A percentile compares a stretch with the other conserved stretches of the same genome.
Evolutionary conservation across 768 basidiomycete species (phyloP).

Genomic region (Sistotremastrum niveocremeum): DNA sequence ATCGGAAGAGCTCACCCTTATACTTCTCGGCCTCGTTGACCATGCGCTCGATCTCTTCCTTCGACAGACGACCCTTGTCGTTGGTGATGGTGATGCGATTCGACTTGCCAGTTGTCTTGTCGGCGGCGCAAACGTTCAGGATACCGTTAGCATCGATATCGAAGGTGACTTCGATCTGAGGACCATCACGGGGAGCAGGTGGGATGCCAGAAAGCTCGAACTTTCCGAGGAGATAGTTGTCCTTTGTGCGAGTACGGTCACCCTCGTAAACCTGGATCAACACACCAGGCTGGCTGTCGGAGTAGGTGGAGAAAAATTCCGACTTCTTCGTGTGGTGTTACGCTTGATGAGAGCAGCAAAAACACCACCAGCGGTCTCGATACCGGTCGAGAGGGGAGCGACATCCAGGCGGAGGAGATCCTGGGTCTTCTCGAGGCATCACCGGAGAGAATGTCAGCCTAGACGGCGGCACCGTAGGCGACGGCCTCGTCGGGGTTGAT

Average conservation of each 20-base stretch:
- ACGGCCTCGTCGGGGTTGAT: conserved; percentile 69
- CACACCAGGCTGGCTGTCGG: conserved; percentile 37
- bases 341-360: conserved; percentile 42
- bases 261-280: conserved; percentile 22
- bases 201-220: conserved; percentile 34
- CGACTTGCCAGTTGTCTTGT: conserved; percentile 29
- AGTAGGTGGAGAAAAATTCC: conserved; percentile 41
- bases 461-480: conserved; percentile 60
- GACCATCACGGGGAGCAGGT: conserved; percentile 30
- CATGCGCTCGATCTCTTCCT: conserved; percentile 46
- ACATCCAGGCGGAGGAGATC: conserved; percentile 40
- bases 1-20: too few relatives aligned
- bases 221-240: conserved; percentile 34
- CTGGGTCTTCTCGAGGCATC: conserved; percentile 37
- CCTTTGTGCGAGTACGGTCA: conserved; percentile 32
- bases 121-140: conserved; percentile 23
- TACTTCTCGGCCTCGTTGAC: conserved; percentile 36
- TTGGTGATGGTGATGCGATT: conserved; percentile 28
- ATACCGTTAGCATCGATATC: conserved; percentile 42
- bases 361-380: conserved; percentile 54
- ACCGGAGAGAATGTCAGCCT: conserved; percentile 52
- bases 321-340: too few relatives aligned
- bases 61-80: conserved; percentile 34
- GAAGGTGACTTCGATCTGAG: conserved; percentile 32
- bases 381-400: conserved; percentile 38